Base-by-base conservation (phyloP, 805 yeast species). In the Cyberlindnera sargentensis region DNA sequence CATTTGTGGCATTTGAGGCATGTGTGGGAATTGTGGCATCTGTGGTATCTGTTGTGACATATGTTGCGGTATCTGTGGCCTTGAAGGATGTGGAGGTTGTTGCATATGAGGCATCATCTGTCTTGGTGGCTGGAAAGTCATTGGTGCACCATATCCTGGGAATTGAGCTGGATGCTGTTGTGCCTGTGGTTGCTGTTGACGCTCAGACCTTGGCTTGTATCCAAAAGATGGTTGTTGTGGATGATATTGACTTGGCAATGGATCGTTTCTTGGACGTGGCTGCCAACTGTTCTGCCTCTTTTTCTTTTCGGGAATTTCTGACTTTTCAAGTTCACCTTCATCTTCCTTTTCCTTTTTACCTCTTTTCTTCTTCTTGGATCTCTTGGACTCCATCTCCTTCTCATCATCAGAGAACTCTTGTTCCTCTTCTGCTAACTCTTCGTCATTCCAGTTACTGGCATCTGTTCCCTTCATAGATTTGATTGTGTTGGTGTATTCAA, bases 371-470 rank as follows among this genome's bases (percentile, higher is more conserved):
- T 72, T 45, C 60, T 74, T 80, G 24, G 71, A 63, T 42, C 73
- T 76, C 58, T 84, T 90, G 37, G 76, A 76, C 31, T 76, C 82
- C 52, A 79, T 75, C 61, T 93, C 98, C 47, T 76, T 77, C 58
- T 91, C 98, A 62, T 93, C 98, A 61, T 93, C 98, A 2, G 96
- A 86, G 52, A 82, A 91, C 59, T 91, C 98, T 61, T 87, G 95
- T 61, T 93, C 98, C 29, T 85, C 95, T 52, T 81, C 89, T 0
- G 96, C 88, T 29, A 91, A 64, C 57, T 93, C 99, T 65, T 93
- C 98, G 62, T 93, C 99, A 60, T 87, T 84, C 61, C 87, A 82
- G 55, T 93, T 93, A 56, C 95, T 84, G 0, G 99, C 99, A 66
- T 93, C 99, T 2, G 89, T 82, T 25, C 98, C 99, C 56, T 83